Conservation (phyloP, 257 asterid genomes). For the Fraxinus anomala region DNA sequence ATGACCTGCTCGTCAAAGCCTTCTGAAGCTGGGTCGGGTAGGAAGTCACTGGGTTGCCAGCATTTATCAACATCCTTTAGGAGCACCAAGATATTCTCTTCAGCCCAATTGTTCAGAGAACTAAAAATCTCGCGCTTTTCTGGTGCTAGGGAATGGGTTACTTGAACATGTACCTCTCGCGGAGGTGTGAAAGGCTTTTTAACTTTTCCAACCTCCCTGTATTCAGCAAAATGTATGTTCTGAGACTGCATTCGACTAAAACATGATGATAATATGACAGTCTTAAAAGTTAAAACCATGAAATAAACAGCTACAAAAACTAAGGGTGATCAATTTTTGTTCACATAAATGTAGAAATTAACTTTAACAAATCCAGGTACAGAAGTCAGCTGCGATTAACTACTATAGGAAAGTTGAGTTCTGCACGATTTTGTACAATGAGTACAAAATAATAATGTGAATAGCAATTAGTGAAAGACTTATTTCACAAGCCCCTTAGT, state of each 20-base stretch:
- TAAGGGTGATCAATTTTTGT: neutral
- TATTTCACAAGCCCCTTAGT: neutral
- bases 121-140: constrained; percentile 66
- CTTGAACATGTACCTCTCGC: constrained; percentile 60
- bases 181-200: constrained; percentile 68
- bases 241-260: constrained; percentile 6
- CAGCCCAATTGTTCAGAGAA: constrained; percentile 66
- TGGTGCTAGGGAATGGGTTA: constrained; percentile 66
- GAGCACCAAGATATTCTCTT: constrained; percentile 54
- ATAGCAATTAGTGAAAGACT: neutral
- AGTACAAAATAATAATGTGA: neutral
- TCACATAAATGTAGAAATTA: neutral
- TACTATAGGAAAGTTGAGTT: neutral
- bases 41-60: constrained; percentile 76
- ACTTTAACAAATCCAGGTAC: neutral
- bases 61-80: constrained; percentile 66
- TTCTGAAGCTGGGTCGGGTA: constrained; percentile 71
- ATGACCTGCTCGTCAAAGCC: constrained; percentile 73
- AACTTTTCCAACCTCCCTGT: constrained; percentile 44
- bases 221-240: neutral
- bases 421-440: neutral
- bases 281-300: neutral
- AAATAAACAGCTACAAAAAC: neutral
- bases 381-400: neutral
- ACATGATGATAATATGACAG: neutral